A percentile compares a stretch with the other conserved stretches of the same genome.
Evolutionary conservation across 768 basidiomycete species (phyloP).

Genomic region (Leccinum subtestaceum): DNA sequence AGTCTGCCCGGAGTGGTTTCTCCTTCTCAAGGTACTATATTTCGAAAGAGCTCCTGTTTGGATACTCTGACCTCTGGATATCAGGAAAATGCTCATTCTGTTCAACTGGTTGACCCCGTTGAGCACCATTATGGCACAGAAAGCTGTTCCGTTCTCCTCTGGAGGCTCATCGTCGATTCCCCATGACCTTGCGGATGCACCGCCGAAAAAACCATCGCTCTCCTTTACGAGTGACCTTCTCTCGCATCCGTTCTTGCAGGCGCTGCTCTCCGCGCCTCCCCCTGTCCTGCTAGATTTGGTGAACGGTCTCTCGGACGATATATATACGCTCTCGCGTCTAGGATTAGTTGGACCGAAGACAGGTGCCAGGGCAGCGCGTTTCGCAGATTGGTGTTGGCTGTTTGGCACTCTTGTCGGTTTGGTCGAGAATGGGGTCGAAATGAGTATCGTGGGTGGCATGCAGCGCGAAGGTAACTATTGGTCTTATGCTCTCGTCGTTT

Average conservation of each 20-base stretch:
- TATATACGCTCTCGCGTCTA: constrained; percentile 70
- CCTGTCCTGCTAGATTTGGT: constrained; percentile 79
- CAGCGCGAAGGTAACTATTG: constrained; percentile 55
- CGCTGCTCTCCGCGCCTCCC: constrained; percentile 75
- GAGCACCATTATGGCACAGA: constrained; percentile 67
- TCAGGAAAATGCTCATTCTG: constrained; percentile 74
- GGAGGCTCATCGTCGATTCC: constrained; percentile 23
- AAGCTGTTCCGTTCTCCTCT: constrained; percentile 59
- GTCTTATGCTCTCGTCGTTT: not conserved
- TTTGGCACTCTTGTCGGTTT: constrained; percentile 73
- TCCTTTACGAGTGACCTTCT: constrained; percentile 23
- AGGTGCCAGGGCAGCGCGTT: constrained; percentile 67
- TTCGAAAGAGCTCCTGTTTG: not conserved
- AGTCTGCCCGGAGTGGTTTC: constrained; percentile 52
- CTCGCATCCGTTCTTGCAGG: constrained; percentile 66
- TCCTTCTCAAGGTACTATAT: constrained; percentile 67
- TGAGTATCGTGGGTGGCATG: constrained; percentile 62
- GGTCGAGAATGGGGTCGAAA: constrained; percentile 81
- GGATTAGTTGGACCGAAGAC: constrained; percentile 64
- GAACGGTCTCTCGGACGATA: constrained; percentile 72
- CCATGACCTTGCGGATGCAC: constrained; percentile 20
- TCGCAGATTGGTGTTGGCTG: constrained; percentile 89
- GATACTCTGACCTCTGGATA: constrained; percentile 2
- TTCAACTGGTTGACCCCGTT: constrained; percentile 85
- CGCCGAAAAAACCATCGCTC: constrained; percentile 1